Evolutionary conservation across 2,329 filamentous ascomycete species (phyloP), one percentile per base, ranked within the genome.

Genomic region (Epichloe sp.): DNA sequence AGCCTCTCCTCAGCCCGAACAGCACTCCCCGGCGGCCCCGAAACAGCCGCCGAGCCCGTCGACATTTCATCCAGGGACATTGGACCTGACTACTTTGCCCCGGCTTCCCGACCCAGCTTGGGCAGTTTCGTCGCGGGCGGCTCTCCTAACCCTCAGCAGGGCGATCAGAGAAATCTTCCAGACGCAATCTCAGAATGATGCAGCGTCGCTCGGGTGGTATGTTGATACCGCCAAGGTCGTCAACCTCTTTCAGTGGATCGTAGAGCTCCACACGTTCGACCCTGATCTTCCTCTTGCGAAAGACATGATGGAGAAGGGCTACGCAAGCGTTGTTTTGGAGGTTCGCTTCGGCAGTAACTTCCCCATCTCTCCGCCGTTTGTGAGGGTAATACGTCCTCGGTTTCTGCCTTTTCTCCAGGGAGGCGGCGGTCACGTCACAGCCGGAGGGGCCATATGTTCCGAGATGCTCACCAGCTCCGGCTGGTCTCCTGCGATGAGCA

Each of bases 201-300:
- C 79, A 1, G 75, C 83, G 53, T 78, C 85, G 53, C 75, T 94
- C 0, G 90, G 90, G 15, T 95, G 89, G 88, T 88, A 88, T 61
- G 82, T 95, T 51, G 78, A 94, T 60, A 73, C 76, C 46, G 68
- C 71, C 5, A 76, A 79, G 47, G 71, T 90, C 38, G 76, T 71
- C 21, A 94, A 90, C 60, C 74, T 89, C 55, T 95, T 93, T 60
- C 88, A 94, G 60, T 95, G 89, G 89, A 88, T 95, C 53, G 82
- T 94, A 5, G 86, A 95, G 64, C 71, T 96, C 1, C 90, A 95
- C 64, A 87, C 83, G 43, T 95, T 95, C 60, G 83, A 88, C 23
- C 56, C 69, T 0, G 63, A 69, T 1, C 72, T 93, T 0, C 86
- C 85, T 1, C 71, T 96, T 1, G 82, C 85, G 0, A 62, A 76